These are phyloP conservation scores for Hericium coralloides DNA, from an alignment of 768 basidiomycete species.

Conservation along the genomic window DNA sequence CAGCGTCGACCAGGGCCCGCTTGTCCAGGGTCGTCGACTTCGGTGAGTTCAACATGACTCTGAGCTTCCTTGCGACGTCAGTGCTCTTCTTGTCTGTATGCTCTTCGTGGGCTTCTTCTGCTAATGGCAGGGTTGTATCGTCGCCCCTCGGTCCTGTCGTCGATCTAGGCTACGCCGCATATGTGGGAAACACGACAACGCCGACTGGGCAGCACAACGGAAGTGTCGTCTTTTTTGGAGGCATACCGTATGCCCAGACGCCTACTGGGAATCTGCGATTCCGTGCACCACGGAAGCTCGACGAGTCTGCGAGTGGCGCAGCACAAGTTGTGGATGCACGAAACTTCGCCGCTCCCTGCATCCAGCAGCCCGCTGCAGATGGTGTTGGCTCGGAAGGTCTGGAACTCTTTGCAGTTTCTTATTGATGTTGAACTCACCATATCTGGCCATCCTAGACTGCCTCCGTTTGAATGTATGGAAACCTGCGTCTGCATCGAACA, in stretches of 20 bases:
- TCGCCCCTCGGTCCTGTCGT: background rate
- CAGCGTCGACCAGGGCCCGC: no score
- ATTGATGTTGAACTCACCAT: background rate
- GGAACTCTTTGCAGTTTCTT: slow-evolving; percentile 26
- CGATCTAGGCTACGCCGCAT: background rate
- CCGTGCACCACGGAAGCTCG: background rate
- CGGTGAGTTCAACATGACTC: background rate
- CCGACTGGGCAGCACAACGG: background rate
- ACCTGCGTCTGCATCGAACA: background rate
- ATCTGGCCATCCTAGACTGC: background rate
- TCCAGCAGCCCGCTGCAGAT: slow-evolving; percentile 37
- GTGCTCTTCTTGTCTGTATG: no score
- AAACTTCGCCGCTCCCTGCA: slow-evolving; percentile 36
- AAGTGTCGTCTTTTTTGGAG: background rate
- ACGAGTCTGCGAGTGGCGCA: background rate
- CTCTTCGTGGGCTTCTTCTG: no score
- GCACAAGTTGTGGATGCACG: slow-evolving; percentile 30
- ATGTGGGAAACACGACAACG: background rate
- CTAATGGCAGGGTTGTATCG: background rate
- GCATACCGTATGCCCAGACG: background rate
- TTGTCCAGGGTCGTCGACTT: no score
- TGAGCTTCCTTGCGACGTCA: background rate
- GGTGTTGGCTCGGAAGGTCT: slow-evolving; percentile 37
- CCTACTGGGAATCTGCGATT: background rate
- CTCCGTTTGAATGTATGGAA: background rate